Conservation (phyloP, 345 rosid species). For the Leavenworthia alabamica region DNA sequence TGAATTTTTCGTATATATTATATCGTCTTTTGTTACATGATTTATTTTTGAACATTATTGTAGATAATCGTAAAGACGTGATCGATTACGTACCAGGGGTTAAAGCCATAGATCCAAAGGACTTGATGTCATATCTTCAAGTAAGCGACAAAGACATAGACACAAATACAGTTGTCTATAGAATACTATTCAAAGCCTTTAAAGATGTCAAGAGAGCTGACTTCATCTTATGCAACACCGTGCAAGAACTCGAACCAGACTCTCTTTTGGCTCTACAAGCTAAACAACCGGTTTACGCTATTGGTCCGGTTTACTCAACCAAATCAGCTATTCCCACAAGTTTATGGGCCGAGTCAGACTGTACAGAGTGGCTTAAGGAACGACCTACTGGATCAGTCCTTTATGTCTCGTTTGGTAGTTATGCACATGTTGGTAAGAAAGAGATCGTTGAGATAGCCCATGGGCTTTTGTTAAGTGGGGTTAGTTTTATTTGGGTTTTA, state of each 20-base stretch:
- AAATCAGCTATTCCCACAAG: slow-evolving; percentile 43
- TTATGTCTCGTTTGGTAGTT: slow-evolving; percentile 56
- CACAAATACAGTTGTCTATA: slow-evolving; percentile 37
- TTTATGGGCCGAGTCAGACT: slow-evolving; percentile 62
- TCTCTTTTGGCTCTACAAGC: slow-evolving; percentile 42
- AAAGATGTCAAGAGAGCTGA: slow-evolving; percentile 48
- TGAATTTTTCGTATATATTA: too few species aligned
- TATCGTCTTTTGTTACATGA: neutral
- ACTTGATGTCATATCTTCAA: slow-evolving; percentile 60
- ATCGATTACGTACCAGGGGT: slow-evolving; percentile 62
- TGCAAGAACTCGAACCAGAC: slow-evolving; percentile 48
- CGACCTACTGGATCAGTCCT: slow-evolving; percentile 40
- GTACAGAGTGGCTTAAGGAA: slow-evolving; percentile 46
- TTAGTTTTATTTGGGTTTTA: slow-evolving; percentile 49
- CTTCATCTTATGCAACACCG: slow-evolving; percentile 50
- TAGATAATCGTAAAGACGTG: slow-evolving; percentile 49
- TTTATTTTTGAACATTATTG: neutral
- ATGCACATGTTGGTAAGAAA: slow-evolving; percentile 37
- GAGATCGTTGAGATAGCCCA: slow-evolving; percentile 44
- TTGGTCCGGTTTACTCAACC: slow-evolving; percentile 58
- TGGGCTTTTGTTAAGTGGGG: slow-evolving; percentile 42
- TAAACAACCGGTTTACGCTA: slow-evolving; percentile 41
- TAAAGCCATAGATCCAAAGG: slow-evolving; percentile 41
- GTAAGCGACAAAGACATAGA: slow-evolving; percentile 34
- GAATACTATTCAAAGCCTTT: slow-evolving; percentile 40